Evolutionary conservation across 148 eudicot genomes (phyloP).

Genomic region (Rhododendron mucronatum): DNA sequence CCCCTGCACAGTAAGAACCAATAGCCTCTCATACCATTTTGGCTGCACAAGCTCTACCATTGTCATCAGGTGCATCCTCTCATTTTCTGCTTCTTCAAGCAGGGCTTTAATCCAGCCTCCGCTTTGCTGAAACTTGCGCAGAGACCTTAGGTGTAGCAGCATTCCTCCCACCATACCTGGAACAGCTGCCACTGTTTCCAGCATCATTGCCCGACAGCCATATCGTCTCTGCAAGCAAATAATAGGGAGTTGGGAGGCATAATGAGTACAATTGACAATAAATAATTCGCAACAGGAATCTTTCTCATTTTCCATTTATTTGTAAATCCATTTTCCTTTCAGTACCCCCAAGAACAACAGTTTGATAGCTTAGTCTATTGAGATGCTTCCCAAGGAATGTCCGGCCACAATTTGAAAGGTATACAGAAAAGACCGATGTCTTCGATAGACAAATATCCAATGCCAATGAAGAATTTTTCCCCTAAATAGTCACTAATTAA

Average conservation of each 20-base stretch:
- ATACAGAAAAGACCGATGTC: neutral
- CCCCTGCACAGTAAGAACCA: constrained; percentile 79
- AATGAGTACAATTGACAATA: neutral
- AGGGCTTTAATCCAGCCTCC: constrained; percentile 92
- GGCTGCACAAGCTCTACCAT: constrained; percentile 87
- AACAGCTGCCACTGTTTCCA: constrained; percentile 87
- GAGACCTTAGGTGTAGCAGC: constrained; percentile 75
- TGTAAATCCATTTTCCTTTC: neutral
- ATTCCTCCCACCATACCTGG: constrained; percentile 90
- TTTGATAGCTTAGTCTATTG: neutral
- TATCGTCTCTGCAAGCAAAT: constrained; percentile 53
- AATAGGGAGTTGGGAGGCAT: neutral
- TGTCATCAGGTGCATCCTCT: constrained; percentile 95
- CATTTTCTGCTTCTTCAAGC: constrained; percentile 93
- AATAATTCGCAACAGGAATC: neutral
- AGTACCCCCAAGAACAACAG: neutral
- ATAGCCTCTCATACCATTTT: constrained; percentile 76
- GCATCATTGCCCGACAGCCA: constrained; percentile 95
- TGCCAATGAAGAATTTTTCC: neutral
- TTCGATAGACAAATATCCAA: no score
- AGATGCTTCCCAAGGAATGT: neutral
- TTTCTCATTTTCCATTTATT: neutral
- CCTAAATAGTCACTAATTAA: neutral
- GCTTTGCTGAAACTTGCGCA: constrained; percentile 75
- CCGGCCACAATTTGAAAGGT: neutral